Evolutionary conservation across 164 flowering plant species (phyloP), one percentile per base, ranked within the genome.

Genomic region (Platanus orientalis): DNA sequence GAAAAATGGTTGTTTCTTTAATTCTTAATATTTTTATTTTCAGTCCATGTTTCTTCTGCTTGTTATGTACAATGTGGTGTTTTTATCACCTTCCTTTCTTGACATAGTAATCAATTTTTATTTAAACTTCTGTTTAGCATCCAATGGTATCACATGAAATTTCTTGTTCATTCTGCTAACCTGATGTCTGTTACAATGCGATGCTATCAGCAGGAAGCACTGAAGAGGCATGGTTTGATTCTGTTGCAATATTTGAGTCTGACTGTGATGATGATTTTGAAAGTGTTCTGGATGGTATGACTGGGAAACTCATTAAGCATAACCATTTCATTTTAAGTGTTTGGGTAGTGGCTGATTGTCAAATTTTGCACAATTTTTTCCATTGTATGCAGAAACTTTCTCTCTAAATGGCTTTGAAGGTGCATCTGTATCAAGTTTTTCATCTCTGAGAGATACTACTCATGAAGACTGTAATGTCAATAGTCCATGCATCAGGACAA

Each of bases 201-300:
- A 54, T 69, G 61, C 30, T 30, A 53, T 69, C 69, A 29, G 60
- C 80, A 76, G 96, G 84, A 60, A 83, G 79, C 61, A 58, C 57
- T 52, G 97, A 90, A 40, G 99, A 95, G 54, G 83, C 92, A 26
- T 95, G 99, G 99, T 95, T 73, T 71, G 99, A 95, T 71, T 75
- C 94, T 62, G 64, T 72, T 45, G 76, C 80, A 13, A 57, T 78
- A 10, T 79, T 89, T 61, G 99, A 95, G 51, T 85, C 97, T 42
- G 99, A 95, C 40, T 74, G 86, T 62, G 99, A 95, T 21, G 99
- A 95, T 12, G 99, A 92, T 70, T 90, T 74, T 56, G 72, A 74
- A 61, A 88, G 99, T 71, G 83, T 88, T 45, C 86, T 69, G 14
- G 97, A 87, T 64, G 99, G 99, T 95, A 82, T 55, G 67, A 19